These are phyloP conservation scores for Neospora caninum DNA, from an alignment of 169 alveolate genomes.

Conservation along the genomic window DNA sequence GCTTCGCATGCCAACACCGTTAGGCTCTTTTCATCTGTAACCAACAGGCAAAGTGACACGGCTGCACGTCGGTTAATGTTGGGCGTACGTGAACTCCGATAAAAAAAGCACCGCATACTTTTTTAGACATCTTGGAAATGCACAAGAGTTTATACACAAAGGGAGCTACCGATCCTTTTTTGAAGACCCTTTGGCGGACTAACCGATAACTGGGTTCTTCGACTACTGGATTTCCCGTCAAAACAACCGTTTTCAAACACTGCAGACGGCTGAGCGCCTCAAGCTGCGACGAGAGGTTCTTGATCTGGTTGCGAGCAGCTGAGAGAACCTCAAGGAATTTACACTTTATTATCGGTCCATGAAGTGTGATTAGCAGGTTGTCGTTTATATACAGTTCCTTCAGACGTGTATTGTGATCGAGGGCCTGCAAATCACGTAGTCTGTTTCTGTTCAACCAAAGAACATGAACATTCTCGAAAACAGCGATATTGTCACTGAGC, in stretches of 20 bases:
- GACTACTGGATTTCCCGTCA: conserved; percentile 5
- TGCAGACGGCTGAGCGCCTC: not conserved
- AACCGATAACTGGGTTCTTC: conserved; percentile 15
- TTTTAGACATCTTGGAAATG: no score
- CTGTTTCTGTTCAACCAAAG: conserved; percentile 9
- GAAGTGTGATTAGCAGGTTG: conserved; percentile 8
- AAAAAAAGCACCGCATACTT: no score
- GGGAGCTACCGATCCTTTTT: not conserved
- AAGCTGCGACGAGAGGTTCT: conserved; percentile 35
- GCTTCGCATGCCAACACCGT: no score
- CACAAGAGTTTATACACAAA: no score
- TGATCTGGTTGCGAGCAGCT: not conserved
- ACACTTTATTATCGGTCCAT: not conserved
- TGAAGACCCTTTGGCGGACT: not conserved
- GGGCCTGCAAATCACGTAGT: not conserved
- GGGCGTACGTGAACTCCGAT: no score
- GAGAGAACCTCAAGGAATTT: conserved; percentile 22
- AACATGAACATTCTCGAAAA: conserved; percentile 26
- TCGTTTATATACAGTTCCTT: conserved; percentile 6
- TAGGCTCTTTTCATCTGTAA: no score
- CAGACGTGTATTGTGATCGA: not conserved
- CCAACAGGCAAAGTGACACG: no score
- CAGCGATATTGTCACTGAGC: not conserved
- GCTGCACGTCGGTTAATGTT: no score
- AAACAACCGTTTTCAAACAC: not conserved